phyloP scores from a whole-genome alignment of 768 basidiomycete species.

The Psilocybe sp. region DNA sequence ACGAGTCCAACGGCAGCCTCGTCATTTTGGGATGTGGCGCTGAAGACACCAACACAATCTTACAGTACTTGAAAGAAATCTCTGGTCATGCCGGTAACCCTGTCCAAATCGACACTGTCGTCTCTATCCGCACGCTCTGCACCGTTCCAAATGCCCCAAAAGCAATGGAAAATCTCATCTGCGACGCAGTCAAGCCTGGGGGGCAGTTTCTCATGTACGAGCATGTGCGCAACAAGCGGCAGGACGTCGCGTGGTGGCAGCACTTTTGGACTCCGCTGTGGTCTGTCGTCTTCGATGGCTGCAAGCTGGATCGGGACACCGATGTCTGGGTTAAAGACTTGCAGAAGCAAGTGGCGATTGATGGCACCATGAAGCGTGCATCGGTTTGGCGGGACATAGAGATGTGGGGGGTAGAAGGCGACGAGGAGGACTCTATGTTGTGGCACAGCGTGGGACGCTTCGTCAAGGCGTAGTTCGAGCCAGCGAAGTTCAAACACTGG shows the following conservation, averaged over 20 bases:
- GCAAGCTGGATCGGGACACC: constrained; percentile 55
- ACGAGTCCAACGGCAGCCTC: constrained; percentile 47
- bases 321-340: constrained; percentile 44
- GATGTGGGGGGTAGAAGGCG: constrained; percentile 38
- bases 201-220: constrained; percentile 68
- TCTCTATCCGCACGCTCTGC: constrained; percentile 66
- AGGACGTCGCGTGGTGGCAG: constrained; percentile 71
- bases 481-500: no score
- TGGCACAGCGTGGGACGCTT: constrained; percentile 57
- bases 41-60: constrained; percentile 49
- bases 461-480: constrained; percentile 32
- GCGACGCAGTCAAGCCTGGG: constrained; percentile 55
- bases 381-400: constrained; percentile 28
- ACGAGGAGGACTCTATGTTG: constrained; percentile 55
- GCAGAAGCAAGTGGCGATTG: constrained; percentile 21
- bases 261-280: constrained; percentile 69
- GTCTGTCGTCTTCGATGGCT: constrained; percentile 58
- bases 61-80: constrained; percentile 29
- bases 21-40: constrained; percentile 62
- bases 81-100: neutral
- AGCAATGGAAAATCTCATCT: constrained; percentile 42
- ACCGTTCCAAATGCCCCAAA: constrained; percentile 55
- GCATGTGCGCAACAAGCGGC: constrained; percentile 54
- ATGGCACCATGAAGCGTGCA: constrained; percentile 40
- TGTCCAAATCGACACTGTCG: constrained; percentile 50